Base-by-base conservation (phyloP, 2,329 filamentous ascomycete genomes). In the Harringtonia aguacate region DNA sequence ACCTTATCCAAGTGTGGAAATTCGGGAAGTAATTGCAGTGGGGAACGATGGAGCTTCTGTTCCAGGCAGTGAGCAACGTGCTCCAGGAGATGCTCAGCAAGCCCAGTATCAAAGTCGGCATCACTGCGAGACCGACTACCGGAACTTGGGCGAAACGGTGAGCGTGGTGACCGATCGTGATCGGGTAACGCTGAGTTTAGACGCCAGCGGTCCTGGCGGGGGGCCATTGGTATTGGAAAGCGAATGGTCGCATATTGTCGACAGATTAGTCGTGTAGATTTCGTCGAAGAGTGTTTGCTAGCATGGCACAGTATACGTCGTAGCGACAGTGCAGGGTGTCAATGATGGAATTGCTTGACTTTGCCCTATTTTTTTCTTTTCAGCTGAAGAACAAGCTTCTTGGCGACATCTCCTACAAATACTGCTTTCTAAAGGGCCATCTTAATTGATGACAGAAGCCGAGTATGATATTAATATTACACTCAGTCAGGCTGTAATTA, bases 1-100 rank as follows among this genome's bases (percentile, higher is more conserved):
- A n/a, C 72, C 87, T 1, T 77, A 88, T 24, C 92, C 92, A 0
- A 72, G 65, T 8, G 70, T 97, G 3, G 88, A 95, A 41, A 82
- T 97, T 30, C 77, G 82, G 36, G 79, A 80, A 58, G 68, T 79
- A 8, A 59, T 63, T 44, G 52, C 58, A 55, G 53, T 41, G n/a
- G 46, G 47, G n/a, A n/a, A n/a, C 34, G 44, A 39, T 39, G 52
- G 44, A 31, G 48, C 8, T 17, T 3, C 8, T 8, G 17, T 29
- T 15, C n/a, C 18, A 33, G 31, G 15, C n/a, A 15, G 8, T 9
- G 39, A 30, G 6, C 31, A 27, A 9, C 39, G 6, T n/a, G 14
- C 17, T 27, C 7, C n/a, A 17, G 13, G 13, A 10, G 9, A 41
- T 29, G 1, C 21, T 21, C 7, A 12, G 15, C 21, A 22, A n/a